Conservation (phyloP, 352 stramenopile genomes). For the Phytopythium kandeliae region DNA sequence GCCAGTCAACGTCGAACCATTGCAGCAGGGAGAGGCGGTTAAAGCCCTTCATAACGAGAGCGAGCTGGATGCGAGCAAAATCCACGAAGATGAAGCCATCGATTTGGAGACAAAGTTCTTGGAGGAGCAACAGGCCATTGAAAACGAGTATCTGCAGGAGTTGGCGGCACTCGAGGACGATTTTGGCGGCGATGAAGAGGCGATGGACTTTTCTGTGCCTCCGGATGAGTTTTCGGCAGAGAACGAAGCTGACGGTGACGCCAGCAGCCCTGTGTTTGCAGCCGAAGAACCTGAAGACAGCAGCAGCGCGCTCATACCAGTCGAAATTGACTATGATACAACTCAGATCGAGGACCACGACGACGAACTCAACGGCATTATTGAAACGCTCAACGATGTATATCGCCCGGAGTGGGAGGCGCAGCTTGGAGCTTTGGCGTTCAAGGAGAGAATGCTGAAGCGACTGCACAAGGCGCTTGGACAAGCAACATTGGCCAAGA, state of each 20-base stretch:
- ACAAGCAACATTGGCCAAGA: not conserved
- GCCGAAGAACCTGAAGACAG: not conserved
- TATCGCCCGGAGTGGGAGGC: constrained; percentile 28
- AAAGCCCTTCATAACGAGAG: constrained; percentile 22
- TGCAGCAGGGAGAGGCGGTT: constrained; percentile 18
- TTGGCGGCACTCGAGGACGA: constrained; percentile 42
- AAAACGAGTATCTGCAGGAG: constrained; percentile 49
- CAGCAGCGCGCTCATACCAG: not conserved
- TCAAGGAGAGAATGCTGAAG: constrained; percentile 27
- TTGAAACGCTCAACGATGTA: constrained; percentile 24
- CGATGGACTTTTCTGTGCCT: constrained; percentile 22
- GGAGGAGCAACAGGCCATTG: constrained; percentile 39
- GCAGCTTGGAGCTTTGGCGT: constrained; percentile 13
- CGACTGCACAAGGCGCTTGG: constrained; percentile 1
- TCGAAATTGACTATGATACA: not conserved
- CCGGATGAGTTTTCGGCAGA: constrained; percentile 1
- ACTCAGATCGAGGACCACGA: not conserved
- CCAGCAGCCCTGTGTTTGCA: not conserved
- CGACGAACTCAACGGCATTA: constrained; percentile 18
- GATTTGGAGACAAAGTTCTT: constrained; percentile 34
- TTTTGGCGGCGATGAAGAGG: constrained; percentile 20
- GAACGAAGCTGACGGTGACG: constrained; percentile 9
- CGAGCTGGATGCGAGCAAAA: not conserved
- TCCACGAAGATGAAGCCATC: constrained; percentile 19
- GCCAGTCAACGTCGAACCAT: constrained; percentile 18